These are phyloP conservation scores for Thymus quinquecostatus DNA, from an alignment of 257 asterid genomes.

Conservation along the genomic window DNA sequence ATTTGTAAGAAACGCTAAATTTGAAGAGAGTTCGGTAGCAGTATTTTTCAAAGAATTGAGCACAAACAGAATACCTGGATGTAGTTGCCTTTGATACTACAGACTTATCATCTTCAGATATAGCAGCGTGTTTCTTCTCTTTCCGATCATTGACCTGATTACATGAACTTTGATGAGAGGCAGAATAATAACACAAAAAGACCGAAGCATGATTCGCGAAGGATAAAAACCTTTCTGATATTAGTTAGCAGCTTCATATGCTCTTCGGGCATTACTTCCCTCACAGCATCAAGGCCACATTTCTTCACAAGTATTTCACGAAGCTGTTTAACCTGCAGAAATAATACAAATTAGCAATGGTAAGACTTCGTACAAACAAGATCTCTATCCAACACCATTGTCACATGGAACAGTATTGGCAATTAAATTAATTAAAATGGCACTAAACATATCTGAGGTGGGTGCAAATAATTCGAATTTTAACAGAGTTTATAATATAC, in stretches of 20 bases:
- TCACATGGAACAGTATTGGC: constrained; percentile 14
- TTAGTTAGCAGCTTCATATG: constrained; percentile 93
- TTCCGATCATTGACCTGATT: constrained; percentile 80
- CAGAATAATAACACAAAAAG: neutral
- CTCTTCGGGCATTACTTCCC: constrained; percentile 90
- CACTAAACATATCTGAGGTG: neutral
- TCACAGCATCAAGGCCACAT: constrained; percentile 93
- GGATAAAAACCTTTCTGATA: constrained; percentile 73
- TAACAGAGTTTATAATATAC: neutral
- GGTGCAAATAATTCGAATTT: constrained; percentile 15
- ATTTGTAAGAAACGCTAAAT: too few species aligned
- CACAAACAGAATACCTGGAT: constrained; percentile 64
- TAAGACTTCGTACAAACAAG: constrained; percentile 1
- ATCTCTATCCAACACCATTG: constrained; percentile 10
- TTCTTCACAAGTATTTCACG: constrained; percentile 95
- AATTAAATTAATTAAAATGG: neutral
- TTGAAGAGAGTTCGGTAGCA: neutral
- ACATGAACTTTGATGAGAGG: constrained; percentile 18
- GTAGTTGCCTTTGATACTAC: constrained; percentile 77
- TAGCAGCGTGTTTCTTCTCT: constrained; percentile 61
- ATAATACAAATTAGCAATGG: constrained; percentile 11
- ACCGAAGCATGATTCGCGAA: neutral
- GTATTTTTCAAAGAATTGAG: too few species aligned
- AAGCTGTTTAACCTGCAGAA: constrained; percentile 76
- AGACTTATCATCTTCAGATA: constrained; percentile 61